phyloP scores from a whole-genome alignment of 2,329 filamentous ascomycete species.

The Cercospora nicotianae region DNA sequence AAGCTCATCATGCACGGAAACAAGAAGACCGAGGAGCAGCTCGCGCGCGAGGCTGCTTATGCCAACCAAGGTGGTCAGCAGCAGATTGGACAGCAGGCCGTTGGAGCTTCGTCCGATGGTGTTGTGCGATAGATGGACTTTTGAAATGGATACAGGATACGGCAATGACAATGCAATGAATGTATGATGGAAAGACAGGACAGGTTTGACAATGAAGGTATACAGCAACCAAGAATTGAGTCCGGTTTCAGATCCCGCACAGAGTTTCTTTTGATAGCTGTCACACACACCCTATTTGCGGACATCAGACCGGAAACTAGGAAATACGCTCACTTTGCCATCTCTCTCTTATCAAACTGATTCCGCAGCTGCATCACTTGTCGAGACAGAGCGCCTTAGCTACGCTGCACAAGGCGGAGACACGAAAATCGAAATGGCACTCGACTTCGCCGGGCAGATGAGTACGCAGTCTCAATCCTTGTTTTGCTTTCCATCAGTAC shows the following conservation, averaged over 20 bases:
- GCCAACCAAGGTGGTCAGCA: slow-evolving; percentile 11
- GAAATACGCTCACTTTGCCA: background rate
- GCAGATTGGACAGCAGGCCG: slow-evolving; percentile 9
- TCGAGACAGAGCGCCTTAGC: background rate
- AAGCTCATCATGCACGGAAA: slow-evolving; percentile 42
- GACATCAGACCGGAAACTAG: background rate
- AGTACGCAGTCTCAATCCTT: background rate
- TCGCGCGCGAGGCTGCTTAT: slow-evolving; percentile 28
- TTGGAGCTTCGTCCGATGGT: slow-evolving; percentile 2
- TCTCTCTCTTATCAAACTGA: background rate
- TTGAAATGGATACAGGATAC: background rate
- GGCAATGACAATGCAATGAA: background rate
- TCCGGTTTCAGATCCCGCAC: background rate
- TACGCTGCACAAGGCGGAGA: background rate
- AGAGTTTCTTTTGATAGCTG: slow-evolving; percentile 3
- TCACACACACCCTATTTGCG: background rate
- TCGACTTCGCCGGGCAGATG: background rate
- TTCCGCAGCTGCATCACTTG: background rate
- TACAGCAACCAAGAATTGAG: slow-evolving; percentile 3
- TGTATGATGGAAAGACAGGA: slow-evolving; percentile 4
- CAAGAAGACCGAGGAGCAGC: slow-evolving; percentile 43
- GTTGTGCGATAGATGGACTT: slow-evolving; percentile 8
- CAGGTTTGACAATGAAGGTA: background rate
- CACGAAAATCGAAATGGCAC: background rate
- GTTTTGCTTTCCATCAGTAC: background rate